These are phyloP conservation scores for Tuber brumale DNA, from an alignment of 495 filamentous ascomycete species.

Conservation along the genomic window DNA sequence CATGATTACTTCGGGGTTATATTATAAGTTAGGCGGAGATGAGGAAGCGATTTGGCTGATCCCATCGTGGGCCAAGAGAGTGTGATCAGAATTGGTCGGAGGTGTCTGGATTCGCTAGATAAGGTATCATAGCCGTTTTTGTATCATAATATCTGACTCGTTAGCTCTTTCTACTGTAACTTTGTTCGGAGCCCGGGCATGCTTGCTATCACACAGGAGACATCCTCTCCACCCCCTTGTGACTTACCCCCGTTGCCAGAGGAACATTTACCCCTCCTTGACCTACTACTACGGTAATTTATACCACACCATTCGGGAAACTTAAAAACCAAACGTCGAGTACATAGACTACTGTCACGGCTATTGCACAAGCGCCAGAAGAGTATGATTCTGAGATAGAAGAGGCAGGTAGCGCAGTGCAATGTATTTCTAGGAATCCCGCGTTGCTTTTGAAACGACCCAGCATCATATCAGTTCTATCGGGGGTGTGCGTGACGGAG, in stretches of 20 bases:
- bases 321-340: too few species aligned
- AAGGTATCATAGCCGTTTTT: background rate
- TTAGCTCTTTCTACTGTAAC: background rate
- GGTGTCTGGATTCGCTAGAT: background rate
- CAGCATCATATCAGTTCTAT: conserved; percentile 5
- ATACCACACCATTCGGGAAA: too few species aligned
- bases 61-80: too few species aligned
- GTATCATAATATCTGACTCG: background rate
- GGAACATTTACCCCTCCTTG: too few species aligned
- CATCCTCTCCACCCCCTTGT: too few species aligned
- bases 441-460: conserved; percentile 9
- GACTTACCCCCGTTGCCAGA: too few species aligned
- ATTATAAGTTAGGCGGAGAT: background rate
- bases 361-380: background rate
- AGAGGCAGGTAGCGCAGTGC: background rate
- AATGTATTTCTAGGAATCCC: background rate
- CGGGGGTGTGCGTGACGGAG: conserved; percentile 6
- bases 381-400: too few species aligned
- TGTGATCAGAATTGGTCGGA: background rate
- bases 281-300: too few species aligned
- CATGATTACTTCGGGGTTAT: background rate
- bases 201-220: background rate
- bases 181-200: background rate
- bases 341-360: background rate
- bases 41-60: too few species aligned